These are phyloP conservation scores for Tuber umbilicatum DNA, from an alignment of 495 filamentous ascomycete genomes.

Conservation along the genomic window DNA sequence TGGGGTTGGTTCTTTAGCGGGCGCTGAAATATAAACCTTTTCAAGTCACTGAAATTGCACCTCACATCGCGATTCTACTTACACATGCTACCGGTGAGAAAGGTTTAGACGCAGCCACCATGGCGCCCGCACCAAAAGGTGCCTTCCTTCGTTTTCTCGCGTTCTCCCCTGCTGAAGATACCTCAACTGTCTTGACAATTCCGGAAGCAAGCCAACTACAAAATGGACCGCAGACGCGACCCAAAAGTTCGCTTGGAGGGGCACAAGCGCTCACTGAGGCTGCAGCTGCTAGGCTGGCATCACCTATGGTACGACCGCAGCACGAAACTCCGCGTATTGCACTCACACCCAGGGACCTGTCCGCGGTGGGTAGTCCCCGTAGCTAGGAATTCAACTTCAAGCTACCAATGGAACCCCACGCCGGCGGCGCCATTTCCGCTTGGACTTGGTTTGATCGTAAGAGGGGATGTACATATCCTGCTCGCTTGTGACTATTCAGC, in stretches of 20 bases:
- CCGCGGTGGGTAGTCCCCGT: slow-evolving; percentile 25
- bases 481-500: slow-evolving; percentile 50
- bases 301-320: slow-evolving; percentile 40
- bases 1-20: too few species aligned
- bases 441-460: slow-evolving; percentile 58
- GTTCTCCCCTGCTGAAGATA: background rate
- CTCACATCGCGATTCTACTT: too few species aligned
- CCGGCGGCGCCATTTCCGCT: slow-evolving; percentile 54
- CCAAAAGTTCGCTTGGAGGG: slow-evolving; percentile 48
- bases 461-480: slow-evolving; percentile 61
- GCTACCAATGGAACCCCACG: slow-evolving; percentile 54
- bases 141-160: background rate
- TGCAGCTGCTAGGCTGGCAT: slow-evolving; percentile 45
- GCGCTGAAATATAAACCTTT: too few species aligned
- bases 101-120: too few species aligned
- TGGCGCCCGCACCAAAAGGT: too few species aligned
- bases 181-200: background rate
- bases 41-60: too few species aligned
- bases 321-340: slow-evolving; percentile 39
- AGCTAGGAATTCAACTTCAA: slow-evolving; percentile 53
- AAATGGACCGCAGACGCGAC: slow-evolving; percentile 51
- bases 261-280: slow-evolving; percentile 28
- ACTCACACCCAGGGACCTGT: slow-evolving; percentile 44
- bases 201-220: slow-evolving; percentile 44
- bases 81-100: too few species aligned